Conservation (phyloP, 768 basidiomycete species). For the Scleroderma citrinum region DNA sequence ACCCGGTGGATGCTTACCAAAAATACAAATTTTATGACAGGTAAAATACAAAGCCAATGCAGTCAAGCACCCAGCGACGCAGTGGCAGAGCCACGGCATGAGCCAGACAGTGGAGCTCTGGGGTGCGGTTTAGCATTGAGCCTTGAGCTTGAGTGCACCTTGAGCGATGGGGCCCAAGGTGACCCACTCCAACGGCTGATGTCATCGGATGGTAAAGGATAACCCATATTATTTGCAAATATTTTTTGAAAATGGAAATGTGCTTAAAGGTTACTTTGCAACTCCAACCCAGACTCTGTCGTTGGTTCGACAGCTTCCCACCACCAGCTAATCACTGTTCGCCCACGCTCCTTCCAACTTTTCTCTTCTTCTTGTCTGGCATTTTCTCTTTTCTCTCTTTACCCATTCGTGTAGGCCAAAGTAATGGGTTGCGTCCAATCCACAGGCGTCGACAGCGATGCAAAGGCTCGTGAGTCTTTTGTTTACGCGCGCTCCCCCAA, state of each 20-base stretch:
- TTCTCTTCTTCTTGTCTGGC: conserved; percentile 9
- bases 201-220: not conserved
- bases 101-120: too few species aligned
- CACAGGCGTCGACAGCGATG: conserved; percentile 67
- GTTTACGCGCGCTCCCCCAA: not conserved
- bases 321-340: conserved; percentile 22
- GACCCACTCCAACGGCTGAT: too few species aligned
- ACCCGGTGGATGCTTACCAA: too few species aligned
- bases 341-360: conserved; percentile 15
- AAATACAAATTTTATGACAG: too few species aligned
- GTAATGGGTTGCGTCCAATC: conserved; percentile 74
- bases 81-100: too few species aligned
- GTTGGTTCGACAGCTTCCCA: conserved; percentile 1
- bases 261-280: not conserved
- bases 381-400: conserved; percentile 7
- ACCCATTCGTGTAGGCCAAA: conserved; percentile 1
- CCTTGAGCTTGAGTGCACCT: too few species aligned
- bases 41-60: too few species aligned
- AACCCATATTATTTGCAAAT: not conserved
- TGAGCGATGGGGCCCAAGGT: too few species aligned
- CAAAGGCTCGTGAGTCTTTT: conserved; percentile 66
- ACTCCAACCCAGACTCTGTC: not conserved
- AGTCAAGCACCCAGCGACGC: too few species aligned
- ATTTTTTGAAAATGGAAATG: not conserved
- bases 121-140: too few species aligned